Base-by-base conservation (phyloP, 805 yeast species). In the Candida endomychidarum region DNA sequence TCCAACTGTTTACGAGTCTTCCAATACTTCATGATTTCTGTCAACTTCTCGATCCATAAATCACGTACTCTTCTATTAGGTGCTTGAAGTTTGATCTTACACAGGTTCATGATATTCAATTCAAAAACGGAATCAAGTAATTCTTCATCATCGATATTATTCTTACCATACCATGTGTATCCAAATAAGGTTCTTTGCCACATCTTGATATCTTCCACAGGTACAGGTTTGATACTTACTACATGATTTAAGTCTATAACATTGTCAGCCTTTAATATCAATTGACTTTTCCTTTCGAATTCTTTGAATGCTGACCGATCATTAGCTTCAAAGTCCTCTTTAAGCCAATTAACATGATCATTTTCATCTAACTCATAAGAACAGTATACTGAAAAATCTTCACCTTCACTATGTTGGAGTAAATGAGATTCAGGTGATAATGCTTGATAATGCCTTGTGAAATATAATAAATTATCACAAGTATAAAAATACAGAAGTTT, bases 351-450 rank as follows among this genome's bases (percentile, higher is more conserved):
- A 2, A 89, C 69, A 46, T 83, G 83, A 1, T 68, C 71, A 22
- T 65, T 49, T 2, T 56, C 61, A 44, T 78, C 76, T 4, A 80
- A 34, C 3, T 72, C 72, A 53, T 63, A 89, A 0, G 88, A 83
- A 12, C 77, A 69, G 30, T 77, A 70, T 24, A 67, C 66, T 48
- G 69, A 77, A 1, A 69, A 20, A 1, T 32, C 41, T 10, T 45
- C 9, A 12, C 46, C 2, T 14, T 46, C 46, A 2, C 42, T 29
- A 0, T 40, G 29, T 1, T 22, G 11, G 77, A 85, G 86, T 0
- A 95, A 95, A 0, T 74, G 56, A 0, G 82, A 86, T 33, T 25
- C 18, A 77, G 86, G 86, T 0, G 95, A 95, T 0, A 74, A 56
- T 0, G 83, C 86, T 32, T 74, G 61, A 41, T 62, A 67, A 9